These are phyloP conservation scores for Ustilago bromivora DNA, from an alignment of 1,284 basidiomycete genomes.

Conservation along the genomic window DNA sequence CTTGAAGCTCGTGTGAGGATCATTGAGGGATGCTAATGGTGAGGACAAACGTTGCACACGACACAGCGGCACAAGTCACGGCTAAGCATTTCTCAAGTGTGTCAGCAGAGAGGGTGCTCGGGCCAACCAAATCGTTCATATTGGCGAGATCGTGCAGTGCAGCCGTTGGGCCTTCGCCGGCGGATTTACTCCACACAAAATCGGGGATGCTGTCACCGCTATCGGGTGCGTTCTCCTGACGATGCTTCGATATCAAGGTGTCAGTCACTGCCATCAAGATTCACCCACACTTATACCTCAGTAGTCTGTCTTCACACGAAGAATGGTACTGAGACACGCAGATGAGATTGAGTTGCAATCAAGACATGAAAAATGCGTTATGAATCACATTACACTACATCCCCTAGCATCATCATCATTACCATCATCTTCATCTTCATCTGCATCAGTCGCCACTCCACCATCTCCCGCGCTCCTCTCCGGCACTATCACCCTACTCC, in stretches of 20 bases:
- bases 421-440: slow-evolving; percentile 20
- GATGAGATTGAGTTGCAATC: background rate
- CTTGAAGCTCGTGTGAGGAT: background rate
- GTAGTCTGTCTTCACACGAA: background rate
- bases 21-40: background rate
- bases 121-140: background rate
- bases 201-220: background rate
- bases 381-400: slow-evolving; percentile 32
- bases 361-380: background rate
- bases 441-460: slow-evolving; percentile 33
- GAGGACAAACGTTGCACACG: slow-evolving; percentile 8
- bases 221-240: background rate
- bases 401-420: slow-evolving; percentile 50
- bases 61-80: background rate
- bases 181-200: slow-evolving; percentile 1
- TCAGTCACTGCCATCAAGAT: background rate
- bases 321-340: background rate
- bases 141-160: no score
- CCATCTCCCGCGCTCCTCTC: background rate
- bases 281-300: background rate
- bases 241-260: background rate
- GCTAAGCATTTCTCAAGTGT: slow-evolving; percentile 5
- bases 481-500: slow-evolving; percentile 17
- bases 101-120: slow-evolving; percentile 13
- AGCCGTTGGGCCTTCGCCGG: background rate